These are phyloP conservation scores for Talaromyces islandicus DNA, from an alignment of 2,329 filamentous ascomycete species.

Conservation along the genomic window DNA sequence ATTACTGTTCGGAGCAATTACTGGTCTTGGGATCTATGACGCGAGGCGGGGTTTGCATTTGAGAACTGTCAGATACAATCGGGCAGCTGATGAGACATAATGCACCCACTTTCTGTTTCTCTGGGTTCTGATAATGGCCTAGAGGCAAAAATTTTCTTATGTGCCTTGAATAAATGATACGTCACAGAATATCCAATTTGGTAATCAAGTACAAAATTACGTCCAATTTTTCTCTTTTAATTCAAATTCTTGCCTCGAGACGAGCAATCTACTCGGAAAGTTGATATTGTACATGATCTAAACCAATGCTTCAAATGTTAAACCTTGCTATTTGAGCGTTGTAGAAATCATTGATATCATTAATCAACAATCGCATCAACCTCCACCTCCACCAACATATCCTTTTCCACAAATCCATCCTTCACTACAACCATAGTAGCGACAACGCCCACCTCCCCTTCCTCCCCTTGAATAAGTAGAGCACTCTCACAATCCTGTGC, in stretches of 20 bases:
- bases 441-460: background rate
- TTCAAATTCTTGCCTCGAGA: background rate
- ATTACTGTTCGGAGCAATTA: constrained; percentile 3
- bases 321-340: background rate
- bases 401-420: constrained; percentile 29
- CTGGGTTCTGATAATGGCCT: background rate
- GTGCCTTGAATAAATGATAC: constrained; percentile 4
- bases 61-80: background rate
- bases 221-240: background rate
- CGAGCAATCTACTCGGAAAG: background rate
- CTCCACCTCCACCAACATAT: constrained; percentile 36
- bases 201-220: background rate
- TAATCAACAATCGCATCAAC: constrained; percentile 28
- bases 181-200: constrained; percentile 1
- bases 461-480: background rate
- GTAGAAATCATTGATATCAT: background rate
- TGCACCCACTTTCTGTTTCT: constrained; percentile 1
- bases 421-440: constrained; percentile 14
- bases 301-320: background rate
- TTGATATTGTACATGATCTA: background rate
- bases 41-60: background rate
- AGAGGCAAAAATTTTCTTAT: background rate
- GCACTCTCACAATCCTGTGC: background rate
- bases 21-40: constrained; percentile 3
- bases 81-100: constrained; percentile 1